Evolutionary conservation across 2,329 filamentous ascomycete genomes (phyloP).

Genomic region (Aureobasidium pullulans): DNA sequence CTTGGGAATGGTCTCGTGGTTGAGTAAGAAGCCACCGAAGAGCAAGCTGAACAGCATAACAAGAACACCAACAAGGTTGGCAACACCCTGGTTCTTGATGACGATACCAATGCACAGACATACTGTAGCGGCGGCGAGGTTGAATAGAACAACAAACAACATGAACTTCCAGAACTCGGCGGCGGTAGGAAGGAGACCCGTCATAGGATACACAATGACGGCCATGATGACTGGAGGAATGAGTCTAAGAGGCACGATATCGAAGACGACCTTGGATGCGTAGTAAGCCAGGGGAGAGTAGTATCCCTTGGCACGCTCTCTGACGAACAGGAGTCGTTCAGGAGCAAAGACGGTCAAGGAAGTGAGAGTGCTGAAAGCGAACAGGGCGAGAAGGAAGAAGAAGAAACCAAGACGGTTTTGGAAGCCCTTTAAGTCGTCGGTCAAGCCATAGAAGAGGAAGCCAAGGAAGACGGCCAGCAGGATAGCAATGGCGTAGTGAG

Average conservation of each 20-base stretch:
- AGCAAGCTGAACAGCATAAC: slow-evolving; percentile 97
- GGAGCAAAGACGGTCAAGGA: slow-evolving; percentile 88
- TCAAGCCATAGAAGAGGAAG: slow-evolving; percentile 92
- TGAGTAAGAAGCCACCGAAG: slow-evolving; percentile 88
- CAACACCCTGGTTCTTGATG: slow-evolving; percentile 83
- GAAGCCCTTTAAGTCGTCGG: slow-evolving; percentile 93
- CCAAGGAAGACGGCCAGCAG: slow-evolving; percentile 88
- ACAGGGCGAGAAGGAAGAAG: slow-evolving; percentile 92
- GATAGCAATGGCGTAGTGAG: slow-evolving; percentile 95
- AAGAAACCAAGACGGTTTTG: slow-evolving; percentile 95
- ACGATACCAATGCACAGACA: slow-evolving; percentile 95
- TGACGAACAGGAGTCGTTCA: slow-evolving; percentile 82
- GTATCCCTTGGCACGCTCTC: slow-evolving; percentile 93
- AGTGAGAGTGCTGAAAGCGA: slow-evolving; percentile 93
- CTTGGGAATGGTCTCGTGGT: slow-evolving; percentile 84
- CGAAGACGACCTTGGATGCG: slow-evolving; percentile 92
- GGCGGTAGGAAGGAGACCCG: slow-evolving; percentile 74
- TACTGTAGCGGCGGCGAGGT: slow-evolving; percentile 85
- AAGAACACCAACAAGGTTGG: slow-evolving; percentile 85
- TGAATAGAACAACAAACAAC: slow-evolving; percentile 88
- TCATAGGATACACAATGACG: slow-evolving; percentile 96
- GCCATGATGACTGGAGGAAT: slow-evolving; percentile 94
- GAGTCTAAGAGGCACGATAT: slow-evolving; percentile 88
- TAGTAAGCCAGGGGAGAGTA: slow-evolving; percentile 94
- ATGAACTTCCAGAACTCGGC: slow-evolving; percentile 86